These are phyloP conservation scores for Fusarium sublunatum DNA, from an alignment of 2,329 filamentous ascomycete genomes.

Conservation along the genomic window DNA sequence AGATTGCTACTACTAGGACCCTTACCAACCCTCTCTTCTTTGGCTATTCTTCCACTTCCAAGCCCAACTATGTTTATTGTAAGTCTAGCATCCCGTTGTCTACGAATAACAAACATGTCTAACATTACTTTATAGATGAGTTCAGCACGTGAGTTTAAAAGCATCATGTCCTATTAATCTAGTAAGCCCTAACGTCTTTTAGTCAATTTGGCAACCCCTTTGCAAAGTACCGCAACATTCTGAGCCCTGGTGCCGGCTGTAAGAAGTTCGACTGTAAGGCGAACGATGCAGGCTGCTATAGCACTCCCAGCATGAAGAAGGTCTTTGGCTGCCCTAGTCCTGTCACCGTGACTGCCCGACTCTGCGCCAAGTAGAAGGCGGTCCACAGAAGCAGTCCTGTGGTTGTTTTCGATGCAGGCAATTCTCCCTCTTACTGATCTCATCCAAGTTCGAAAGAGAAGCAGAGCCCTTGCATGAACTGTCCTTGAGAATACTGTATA, in stretches of 20 bases:
- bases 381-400: neutral
- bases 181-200: neutral
- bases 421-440: neutral
- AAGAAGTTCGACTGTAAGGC: slow-evolving; percentile 53
- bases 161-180: neutral
- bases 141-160: slow-evolving; percentile 48
- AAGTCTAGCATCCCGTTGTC: slow-evolving; percentile 35
- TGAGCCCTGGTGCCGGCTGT: slow-evolving; percentile 53
- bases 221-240: slow-evolving; percentile 48
- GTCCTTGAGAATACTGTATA: no score
- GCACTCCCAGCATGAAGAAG: slow-evolving; percentile 51
- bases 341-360: slow-evolving; percentile 49
- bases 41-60: slow-evolving; percentile 54
- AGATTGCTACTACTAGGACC: slow-evolving; percentile 53
- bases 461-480: no score
- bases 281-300: slow-evolving; percentile 54
- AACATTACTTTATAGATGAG: slow-evolving; percentile 47
- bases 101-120: slow-evolving; percentile 29
- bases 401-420: neutral
- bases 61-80: slow-evolving; percentile 55
- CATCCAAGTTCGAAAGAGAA: no score
- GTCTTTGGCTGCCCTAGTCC: slow-evolving; percentile 56
- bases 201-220: slow-evolving; percentile 56
- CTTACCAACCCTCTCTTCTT: slow-evolving; percentile 54
- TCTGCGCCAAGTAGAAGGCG: slow-evolving; percentile 41